phyloP scores from a whole-genome alignment of 805 yeast species.

The Spathaspora girioi region DNA sequence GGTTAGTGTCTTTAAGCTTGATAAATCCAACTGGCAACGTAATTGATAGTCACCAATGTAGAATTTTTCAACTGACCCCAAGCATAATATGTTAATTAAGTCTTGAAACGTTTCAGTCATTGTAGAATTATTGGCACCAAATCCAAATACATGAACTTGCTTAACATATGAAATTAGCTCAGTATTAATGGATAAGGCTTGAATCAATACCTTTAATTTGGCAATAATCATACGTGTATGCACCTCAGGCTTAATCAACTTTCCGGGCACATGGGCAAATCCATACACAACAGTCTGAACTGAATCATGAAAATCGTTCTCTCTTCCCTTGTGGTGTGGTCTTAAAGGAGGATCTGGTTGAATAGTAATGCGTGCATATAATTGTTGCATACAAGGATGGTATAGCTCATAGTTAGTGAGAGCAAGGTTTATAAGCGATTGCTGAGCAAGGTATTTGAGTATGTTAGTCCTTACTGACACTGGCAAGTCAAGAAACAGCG shows the following conservation, averaged over 20 bases:
- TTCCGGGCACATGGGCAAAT: constrained; percentile 10
- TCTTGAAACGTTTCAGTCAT: constrained; percentile 4
- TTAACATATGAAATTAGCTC: constrained; percentile 16
- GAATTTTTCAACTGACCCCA: constrained; percentile 8
- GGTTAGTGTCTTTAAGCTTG: constrained; percentile 6
- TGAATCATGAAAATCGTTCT: constrained; percentile 19
- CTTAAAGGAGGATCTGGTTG: constrained; percentile 8
- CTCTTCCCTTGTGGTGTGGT: constrained; percentile 4
- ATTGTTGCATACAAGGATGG: constrained; percentile 24
- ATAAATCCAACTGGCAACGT: constrained; percentile 9
- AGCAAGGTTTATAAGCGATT: constrained; percentile 27
- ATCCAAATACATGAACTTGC: constrained; percentile 16
- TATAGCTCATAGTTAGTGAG: constrained; percentile 33
- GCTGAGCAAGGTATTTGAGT: constrained; percentile 25
- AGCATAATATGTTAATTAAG: not conserved
- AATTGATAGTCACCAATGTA: constrained; percentile 16
- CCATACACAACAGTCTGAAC: constrained; percentile 24
- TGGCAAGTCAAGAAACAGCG: constrained; percentile 9
- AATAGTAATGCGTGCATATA: constrained; percentile 22
- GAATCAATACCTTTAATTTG: constrained; percentile 20
- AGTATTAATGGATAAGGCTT: constrained; percentile 24
- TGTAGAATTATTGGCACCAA: constrained; percentile 3
- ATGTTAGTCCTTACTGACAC: constrained; percentile 6
- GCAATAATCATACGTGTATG: constrained; percentile 26
- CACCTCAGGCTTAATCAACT: constrained; percentile 11